Evolutionary conservation across 2,329 filamentous ascomycete genomes (phyloP), one percentile per base, ranked within the genome.

Genomic region (Fusarium sp.): DNA sequence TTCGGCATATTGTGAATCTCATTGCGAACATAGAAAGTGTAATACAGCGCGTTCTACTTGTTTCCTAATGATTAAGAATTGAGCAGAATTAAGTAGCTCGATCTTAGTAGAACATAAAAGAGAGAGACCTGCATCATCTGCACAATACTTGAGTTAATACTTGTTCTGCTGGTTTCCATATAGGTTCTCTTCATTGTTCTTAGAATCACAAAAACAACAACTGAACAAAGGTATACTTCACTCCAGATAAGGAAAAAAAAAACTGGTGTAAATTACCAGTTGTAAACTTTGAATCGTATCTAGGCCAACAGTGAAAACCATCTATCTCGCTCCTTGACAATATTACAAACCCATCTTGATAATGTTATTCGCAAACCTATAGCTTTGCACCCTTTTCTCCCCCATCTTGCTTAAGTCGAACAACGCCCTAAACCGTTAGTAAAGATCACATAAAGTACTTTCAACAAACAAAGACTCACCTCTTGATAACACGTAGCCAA

Each of bases 401-500:
- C 3, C 74, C 79, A 14, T 81, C 77, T 66, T 84, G 82, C 74
- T 82, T 82, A 50, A 87, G 75, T 46, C 85, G 76, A 42, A 87
- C 80, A 51, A 87, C 81, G 14, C 85, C 85, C 84, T 53, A 58
- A 18, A 23, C 36, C 6, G 72, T 77, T 54, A 77, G 75, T 56
- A 72, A 18, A 23, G 14, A 16, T 36, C 42, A 25, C 60, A 36
- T 13, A 1, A 56, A 55, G 6, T 6, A 20, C 18, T 16, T 25
- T 3, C 3, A 4, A 4, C 6, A 4, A 4, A 49, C 18, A 34
- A 36, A 58, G 57, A 77, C 82, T 80, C 67, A 86, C 91, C 86
- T 96, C 92, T 80, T 96, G 92, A 63, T 92, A 86, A 77, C 92
- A 95, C 31, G 88, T 94, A 25, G 92, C 92, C 75, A 96, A 81